Evolutionary conservation across 148 eudicot species (phyloP).

Genomic region (Rhododendron simsii): DNA sequence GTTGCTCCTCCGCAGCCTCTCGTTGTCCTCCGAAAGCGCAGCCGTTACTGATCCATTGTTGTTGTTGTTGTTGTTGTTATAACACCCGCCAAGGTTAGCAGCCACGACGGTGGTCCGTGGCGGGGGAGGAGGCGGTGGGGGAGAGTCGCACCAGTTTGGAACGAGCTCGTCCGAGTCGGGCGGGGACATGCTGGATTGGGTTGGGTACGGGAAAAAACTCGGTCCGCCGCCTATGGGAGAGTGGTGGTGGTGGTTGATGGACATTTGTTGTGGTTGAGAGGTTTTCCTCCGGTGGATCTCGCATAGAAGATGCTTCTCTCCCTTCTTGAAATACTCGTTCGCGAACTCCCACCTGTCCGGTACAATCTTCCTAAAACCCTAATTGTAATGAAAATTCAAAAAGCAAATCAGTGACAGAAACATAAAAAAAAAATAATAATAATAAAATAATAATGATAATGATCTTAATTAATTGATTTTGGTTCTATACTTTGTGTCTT

Average conservation of each 20-base stretch:
- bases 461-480: too few species aligned
- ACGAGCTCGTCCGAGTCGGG: slow-evolving; percentile 51
- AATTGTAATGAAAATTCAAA: neutral
- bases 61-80: slow-evolving; percentile 18
- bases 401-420: slow-evolving; percentile 6
- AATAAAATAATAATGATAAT: too few species aligned
- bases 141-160: slow-evolving; percentile 33
- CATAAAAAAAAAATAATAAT: neutral
- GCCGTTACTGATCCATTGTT: slow-evolving; percentile 31
- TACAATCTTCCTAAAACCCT: slow-evolving; percentile 95
- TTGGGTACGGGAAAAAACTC: slow-evolving; percentile 34
- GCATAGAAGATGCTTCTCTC: slow-evolving; percentile 75
- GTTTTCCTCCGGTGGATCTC: slow-evolving; percentile 92
- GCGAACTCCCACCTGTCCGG: slow-evolving; percentile 89
- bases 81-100: neutral
- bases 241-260: slow-evolving; percentile 30
- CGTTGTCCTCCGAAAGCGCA: slow-evolving; percentile 71
- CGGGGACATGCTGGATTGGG: slow-evolving; percentile 55
- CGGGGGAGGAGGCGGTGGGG: slow-evolving; percentile 27
- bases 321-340: slow-evolving; percentile 79
- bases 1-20: slow-evolving; percentile 67
- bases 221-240: slow-evolving; percentile 5
- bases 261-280: slow-evolving; percentile 43
- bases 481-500: too few species aligned
- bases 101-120: neutral